Conservation (phyloP, 768 basidiomycete genomes). For the Lactarius vividus region DNA sequence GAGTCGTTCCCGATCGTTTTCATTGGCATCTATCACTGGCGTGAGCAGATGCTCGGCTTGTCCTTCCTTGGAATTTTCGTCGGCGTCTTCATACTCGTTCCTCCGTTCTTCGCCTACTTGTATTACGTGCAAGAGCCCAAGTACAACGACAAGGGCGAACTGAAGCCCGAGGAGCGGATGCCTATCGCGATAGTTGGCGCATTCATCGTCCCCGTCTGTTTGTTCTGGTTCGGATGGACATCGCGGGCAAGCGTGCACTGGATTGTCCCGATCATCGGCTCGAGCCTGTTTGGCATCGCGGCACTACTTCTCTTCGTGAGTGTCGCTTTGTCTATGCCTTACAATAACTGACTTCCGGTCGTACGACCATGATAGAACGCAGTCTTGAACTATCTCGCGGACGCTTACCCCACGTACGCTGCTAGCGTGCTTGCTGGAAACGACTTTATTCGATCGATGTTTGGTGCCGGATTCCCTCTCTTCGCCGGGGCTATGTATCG, state of each 20-base stretch:
- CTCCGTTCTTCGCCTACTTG: slow-evolving; percentile 24
- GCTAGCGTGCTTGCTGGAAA: slow-evolving; percentile 38
- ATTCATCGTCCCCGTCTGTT: slow-evolving; percentile 35
- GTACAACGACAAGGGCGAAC: slow-evolving; percentile 23
- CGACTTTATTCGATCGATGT: slow-evolving; percentile 35
- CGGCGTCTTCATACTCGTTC: slow-evolving; percentile 19
- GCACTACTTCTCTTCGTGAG: slow-evolving; percentile 35
- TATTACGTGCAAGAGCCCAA: slow-evolving; percentile 26
- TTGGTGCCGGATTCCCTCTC: slow-evolving; percentile 24
- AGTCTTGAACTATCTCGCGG: slow-evolving; percentile 35
- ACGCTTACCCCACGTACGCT: slow-evolving; percentile 35
- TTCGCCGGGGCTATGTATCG: slow-evolving; percentile 31
- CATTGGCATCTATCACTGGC: slow-evolving; percentile 36
- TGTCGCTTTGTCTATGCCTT: slow-evolving; percentile 30
- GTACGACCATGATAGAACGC: slow-evolving; percentile 8
- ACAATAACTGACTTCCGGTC: neutral
- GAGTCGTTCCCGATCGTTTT: slow-evolving; percentile 38
- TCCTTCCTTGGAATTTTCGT: slow-evolving; percentile 33
- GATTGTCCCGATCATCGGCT: slow-evolving; percentile 38
- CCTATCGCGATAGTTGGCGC: slow-evolving; percentile 36
- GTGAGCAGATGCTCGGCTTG: slow-evolving; percentile 33
- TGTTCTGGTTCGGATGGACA: slow-evolving; percentile 39
- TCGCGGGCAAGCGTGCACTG: slow-evolving; percentile 34
- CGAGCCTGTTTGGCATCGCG: slow-evolving; percentile 35
- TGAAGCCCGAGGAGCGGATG: slow-evolving; percentile 35